Evolutionary conservation across 192 early-diverging fungal species (phyloP).

Genomic region (Coemansia sp.): DNA sequence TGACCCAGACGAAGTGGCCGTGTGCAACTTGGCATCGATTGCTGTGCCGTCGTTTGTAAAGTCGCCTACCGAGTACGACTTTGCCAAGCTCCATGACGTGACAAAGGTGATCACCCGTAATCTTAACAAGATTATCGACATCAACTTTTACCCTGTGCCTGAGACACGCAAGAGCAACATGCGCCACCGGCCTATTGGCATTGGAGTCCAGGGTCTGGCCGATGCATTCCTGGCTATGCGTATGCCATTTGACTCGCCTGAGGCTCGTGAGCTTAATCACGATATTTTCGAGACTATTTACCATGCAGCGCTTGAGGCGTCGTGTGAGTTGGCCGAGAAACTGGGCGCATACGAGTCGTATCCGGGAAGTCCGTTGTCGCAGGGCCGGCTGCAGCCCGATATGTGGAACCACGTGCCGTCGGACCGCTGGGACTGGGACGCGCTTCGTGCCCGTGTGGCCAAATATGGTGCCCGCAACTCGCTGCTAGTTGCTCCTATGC

Average conservation of each 20-base stretch:
- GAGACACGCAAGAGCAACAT: conserved; percentile 88
- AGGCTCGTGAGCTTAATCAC: conserved; percentile 79
- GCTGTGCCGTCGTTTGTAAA: conserved; percentile 87
- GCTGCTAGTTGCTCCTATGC: conserved; percentile 95
- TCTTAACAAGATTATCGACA: conserved; percentile 96
- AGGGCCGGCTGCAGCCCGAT: conserved; percentile 91
- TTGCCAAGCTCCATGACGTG: conserved; percentile 78
- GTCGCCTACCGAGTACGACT: conserved; percentile 71
- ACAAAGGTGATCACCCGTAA: conserved; percentile 88
- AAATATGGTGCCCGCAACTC: conserved; percentile 90
- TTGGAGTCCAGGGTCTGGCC: conserved; percentile 98
- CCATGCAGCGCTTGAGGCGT: conserved; percentile 88
- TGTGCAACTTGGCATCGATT: conserved; percentile 96
- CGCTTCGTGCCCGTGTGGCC: conserved; percentile 73
- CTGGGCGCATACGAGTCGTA: conserved; percentile 69
- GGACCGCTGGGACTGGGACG: conserved; percentile 90
- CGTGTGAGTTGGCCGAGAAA: conserved; percentile 81
- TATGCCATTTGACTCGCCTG: conserved; percentile 86
- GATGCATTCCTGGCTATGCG: conserved; percentile 96
- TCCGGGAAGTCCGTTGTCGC: conserved; percentile 80
- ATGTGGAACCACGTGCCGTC: conserved; percentile 85
- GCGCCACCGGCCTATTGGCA: conserved; percentile 93
- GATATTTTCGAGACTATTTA: conserved; percentile 97
- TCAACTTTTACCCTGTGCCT: conserved; percentile 93
- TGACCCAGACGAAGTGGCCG: conserved; percentile 91